Evolutionary conservation across 495 filamentous ascomycete genomes (phyloP).

Genomic region (Trichoderma parareesei): DNA sequence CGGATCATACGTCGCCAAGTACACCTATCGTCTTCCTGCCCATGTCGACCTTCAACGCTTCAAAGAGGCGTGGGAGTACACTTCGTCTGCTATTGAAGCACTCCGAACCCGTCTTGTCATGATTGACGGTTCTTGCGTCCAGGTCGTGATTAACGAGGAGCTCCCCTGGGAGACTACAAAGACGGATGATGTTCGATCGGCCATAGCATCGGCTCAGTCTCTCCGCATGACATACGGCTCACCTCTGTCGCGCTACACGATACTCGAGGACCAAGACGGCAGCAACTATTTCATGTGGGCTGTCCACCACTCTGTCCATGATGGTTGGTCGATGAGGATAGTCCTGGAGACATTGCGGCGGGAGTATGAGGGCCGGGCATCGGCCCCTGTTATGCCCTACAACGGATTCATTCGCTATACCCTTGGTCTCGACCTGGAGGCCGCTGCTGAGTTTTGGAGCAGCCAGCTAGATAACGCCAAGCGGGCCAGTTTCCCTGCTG

Average conservation of each 20-base stretch:
- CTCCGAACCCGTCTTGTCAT: constrained; percentile 46
- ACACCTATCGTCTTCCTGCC: background rate
- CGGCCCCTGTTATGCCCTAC: constrained; percentile 12
- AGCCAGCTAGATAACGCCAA: background rate
- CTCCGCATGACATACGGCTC: constrained; percentile 15
- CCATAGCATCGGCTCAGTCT: background rate
- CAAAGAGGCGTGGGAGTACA: constrained; percentile 16
- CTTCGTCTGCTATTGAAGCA: constrained; percentile 49
- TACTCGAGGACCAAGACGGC: constrained; percentile 31
- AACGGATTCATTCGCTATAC: background rate
- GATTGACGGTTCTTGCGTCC: constrained; percentile 16
- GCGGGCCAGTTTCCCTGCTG: constrained; percentile 10
- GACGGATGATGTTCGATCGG: background rate
- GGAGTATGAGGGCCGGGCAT: background rate
- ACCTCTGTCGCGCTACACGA: constrained; percentile 18
- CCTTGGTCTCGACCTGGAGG: background rate
- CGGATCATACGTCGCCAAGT: constrained; percentile 18
- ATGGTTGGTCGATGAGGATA: constrained; percentile 28
- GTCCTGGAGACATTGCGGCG: constrained; percentile 3
- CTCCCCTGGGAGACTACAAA: background rate
- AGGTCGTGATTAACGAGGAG: constrained; percentile 18
- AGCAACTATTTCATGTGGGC: constrained; percentile 40
- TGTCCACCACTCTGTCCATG: constrained; percentile 37
- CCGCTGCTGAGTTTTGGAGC: background rate
- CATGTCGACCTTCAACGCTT: background rate